Conservation (phyloP, 805 yeast genomes). For the Saturnispora ahearnii region DNA sequence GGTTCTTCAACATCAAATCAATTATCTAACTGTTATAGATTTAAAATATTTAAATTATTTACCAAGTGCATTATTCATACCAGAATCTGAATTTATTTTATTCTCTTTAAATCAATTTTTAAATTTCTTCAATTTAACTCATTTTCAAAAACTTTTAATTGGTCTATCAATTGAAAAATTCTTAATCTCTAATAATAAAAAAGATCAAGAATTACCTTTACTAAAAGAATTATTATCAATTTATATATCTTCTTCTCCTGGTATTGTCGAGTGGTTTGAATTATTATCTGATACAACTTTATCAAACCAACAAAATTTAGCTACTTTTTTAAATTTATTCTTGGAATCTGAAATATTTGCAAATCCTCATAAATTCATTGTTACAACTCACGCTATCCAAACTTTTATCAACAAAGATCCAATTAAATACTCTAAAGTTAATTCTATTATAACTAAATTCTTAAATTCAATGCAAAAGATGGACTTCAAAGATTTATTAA, state of each 20-base stretch:
- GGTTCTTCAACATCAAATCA: conserved; percentile 20
- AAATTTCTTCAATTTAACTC: conserved; percentile 16
- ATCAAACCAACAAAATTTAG: conserved; percentile 11
- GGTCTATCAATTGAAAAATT: conserved; percentile 22
- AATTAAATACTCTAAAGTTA: conserved; percentile 10
- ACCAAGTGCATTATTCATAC: conserved; percentile 11
- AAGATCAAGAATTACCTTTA: conserved; percentile 9
- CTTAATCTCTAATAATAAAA: conserved; percentile 6
- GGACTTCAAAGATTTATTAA: conserved; percentile 26
- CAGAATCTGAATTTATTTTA: conserved; percentile 23
- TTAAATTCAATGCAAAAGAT: conserved; percentile 20
- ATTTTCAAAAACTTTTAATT: conserved; percentile 21
- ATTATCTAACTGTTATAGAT: conserved; percentile 17
- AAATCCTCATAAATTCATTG: conserved; percentile 24
- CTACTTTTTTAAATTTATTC: conserved; percentile 18
- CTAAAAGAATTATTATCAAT: conserved; percentile 19
- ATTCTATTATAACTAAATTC: conserved; percentile 19
- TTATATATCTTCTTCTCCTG: conserved; percentile 21
- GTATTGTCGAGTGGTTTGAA: conserved; percentile 23
- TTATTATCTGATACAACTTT: conserved; percentile 12
- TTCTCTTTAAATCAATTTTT: conserved; percentile 28
- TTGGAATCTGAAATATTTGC: conserved; percentile 22
- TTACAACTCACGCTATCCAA: conserved; percentile 15
- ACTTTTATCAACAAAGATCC: conserved; percentile 2
- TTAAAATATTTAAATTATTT: conserved; percentile 13